phyloP scores from a whole-genome alignment of 495 filamentous ascomycete species.

The Halenospora varia region DNA sequence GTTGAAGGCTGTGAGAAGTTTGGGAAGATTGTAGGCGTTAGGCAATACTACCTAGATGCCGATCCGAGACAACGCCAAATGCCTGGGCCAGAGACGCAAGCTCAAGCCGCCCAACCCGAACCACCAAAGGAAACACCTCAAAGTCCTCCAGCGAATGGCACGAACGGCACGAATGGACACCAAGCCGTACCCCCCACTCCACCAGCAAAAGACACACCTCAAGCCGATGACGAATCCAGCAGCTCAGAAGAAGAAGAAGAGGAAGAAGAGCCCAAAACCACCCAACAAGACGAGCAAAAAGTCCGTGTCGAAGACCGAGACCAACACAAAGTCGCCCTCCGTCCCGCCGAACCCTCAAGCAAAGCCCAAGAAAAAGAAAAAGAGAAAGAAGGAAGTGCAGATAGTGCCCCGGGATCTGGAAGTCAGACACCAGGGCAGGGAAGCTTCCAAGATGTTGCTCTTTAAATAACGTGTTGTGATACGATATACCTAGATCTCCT shows the following conservation, averaged over 20 bases:
- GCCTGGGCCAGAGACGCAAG: slow-evolving; percentile 26
- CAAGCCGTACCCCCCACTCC: slow-evolving; percentile 24
- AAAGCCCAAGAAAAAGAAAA: slow-evolving; percentile 28
- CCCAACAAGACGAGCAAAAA: slow-evolving; percentile 50
- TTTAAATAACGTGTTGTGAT: slow-evolving; percentile 28
- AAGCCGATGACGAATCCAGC: slow-evolving; percentile 26
- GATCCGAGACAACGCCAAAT: slow-evolving; percentile 48
- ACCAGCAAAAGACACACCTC: slow-evolving; percentile 25
- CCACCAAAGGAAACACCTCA: slow-evolving; percentile 8
- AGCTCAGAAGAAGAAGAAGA: slow-evolving; percentile 29
- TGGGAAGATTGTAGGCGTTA: slow-evolving; percentile 88
- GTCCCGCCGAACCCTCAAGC: slow-evolving; percentile 10
- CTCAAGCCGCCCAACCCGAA: slow-evolving; percentile 21
- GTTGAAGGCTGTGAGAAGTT: slow-evolving; percentile 89
- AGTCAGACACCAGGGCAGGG: slow-evolving; percentile 22
- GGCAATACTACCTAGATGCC: slow-evolving; percentile 92
- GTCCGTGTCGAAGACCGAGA: slow-evolving; percentile 49
- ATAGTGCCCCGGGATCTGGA: slow-evolving; percentile 16
- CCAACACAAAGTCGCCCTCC: slow-evolving; percentile 40
- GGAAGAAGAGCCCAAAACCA: slow-evolving; percentile 32
- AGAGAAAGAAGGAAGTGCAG: slow-evolving; percentile 23
- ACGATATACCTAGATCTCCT: slow-evolving; percentile 10
- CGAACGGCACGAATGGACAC: slow-evolving; percentile 23
- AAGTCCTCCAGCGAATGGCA: slow-evolving; percentile 22
- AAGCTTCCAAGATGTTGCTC: slow-evolving; percentile 51